phyloP scores from a whole-genome alignment of 108 stramenopile species.

The Pseudonitzschia multiseries region DNA sequence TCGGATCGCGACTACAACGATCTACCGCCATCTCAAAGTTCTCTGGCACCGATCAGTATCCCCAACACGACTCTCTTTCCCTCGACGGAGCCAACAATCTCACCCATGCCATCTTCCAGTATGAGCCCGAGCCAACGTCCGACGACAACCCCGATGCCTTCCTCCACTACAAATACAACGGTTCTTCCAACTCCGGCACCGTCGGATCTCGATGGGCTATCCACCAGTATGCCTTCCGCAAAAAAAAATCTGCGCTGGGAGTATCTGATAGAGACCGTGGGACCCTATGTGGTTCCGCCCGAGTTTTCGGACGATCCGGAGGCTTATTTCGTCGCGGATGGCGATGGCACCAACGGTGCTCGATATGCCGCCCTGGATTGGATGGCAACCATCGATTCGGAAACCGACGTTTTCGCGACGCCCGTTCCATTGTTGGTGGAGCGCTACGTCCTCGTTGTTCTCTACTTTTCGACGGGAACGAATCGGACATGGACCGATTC shows the following conservation, averaged over 20 bases:
- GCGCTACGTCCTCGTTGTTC: conserved; percentile 1
- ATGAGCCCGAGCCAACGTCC: neutral
- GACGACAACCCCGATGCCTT: no score
- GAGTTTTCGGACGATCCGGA: neutral
- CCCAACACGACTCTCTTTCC: neutral
- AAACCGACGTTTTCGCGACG: conserved; percentile 7
- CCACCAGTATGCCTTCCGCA: neutral
- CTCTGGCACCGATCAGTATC: neutral
- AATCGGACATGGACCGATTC: neutral
- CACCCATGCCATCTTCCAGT: neutral
- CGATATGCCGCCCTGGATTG: conserved; percentile 12
- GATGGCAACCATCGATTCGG: conserved; percentile 8
- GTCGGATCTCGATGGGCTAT: neutral
- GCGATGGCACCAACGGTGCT: neutral
- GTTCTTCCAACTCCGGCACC: neutral
- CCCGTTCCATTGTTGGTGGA: conserved; percentile 8
- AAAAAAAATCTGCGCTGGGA: conserved; percentile 6
- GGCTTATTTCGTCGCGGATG: neutral
- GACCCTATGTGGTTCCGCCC: neutral
- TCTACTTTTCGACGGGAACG: conserved; percentile 21
- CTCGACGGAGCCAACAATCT: no score
- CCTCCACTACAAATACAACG: neutral
- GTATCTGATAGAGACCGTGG: neutral
- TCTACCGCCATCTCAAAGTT: no score
- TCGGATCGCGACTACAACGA: neutral